Evolutionary conservation across 1,284 basidiomycete genomes (phyloP).

Genomic region (Trametes polyzona): DNA sequence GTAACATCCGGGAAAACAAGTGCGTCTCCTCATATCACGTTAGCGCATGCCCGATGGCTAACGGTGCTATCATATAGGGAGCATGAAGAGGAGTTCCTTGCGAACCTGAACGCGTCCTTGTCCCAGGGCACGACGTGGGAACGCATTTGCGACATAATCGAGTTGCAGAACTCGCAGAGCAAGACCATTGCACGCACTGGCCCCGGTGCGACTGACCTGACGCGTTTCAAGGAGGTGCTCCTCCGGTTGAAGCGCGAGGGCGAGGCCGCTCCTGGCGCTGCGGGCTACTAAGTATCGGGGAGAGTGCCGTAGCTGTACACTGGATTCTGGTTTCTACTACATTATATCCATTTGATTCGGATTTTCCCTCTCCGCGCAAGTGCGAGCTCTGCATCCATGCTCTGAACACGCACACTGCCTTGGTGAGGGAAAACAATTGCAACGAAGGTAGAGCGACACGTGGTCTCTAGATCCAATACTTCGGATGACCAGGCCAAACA

Average conservation of each 20-base stretch:
- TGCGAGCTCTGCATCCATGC: no score
- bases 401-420: no score
- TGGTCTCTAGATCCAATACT: no score
- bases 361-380: neutral
- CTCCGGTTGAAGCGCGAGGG: constrained; percentile 88
- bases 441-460: neutral
- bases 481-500: no score
- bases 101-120: constrained; percentile 75
- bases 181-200: constrained; percentile 92
- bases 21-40: constrained; percentile 45
- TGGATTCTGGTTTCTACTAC: constrained; percentile 11
- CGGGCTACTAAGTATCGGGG: constrained; percentile 70
- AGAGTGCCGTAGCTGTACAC: neutral
- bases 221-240: constrained; percentile 89
- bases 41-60: neutral
- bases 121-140: constrained; percentile 96
- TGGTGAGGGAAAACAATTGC: no score
- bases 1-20: constrained; percentile 96
- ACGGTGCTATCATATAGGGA: constrained; percentile 58
- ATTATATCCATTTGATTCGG: constrained; percentile 13
- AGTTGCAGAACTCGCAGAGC: constrained; percentile 94
- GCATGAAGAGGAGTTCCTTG: constrained; percentile 83
- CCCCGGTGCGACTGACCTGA: constrained; percentile 90
- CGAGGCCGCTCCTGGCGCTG: constrained; percentile 88
- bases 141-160: constrained; percentile 86